These are phyloP conservation scores for Penicillium odoratum DNA, from an alignment of 495 filamentous ascomycete genomes.

Conservation along the genomic window DNA sequence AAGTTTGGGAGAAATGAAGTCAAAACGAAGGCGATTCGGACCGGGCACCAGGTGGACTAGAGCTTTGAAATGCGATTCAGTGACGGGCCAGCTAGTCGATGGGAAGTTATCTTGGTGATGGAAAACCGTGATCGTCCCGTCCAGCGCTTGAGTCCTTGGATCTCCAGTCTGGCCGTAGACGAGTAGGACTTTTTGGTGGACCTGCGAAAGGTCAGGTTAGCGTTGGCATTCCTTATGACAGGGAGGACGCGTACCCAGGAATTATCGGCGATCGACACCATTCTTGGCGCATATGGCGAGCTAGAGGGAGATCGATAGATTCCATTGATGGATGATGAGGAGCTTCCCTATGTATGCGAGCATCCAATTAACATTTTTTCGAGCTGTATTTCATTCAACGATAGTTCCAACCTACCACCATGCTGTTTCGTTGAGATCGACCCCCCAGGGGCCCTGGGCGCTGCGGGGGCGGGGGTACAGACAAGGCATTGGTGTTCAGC, in stretches of 20 bases:
- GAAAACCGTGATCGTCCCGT: conserved; percentile 76
- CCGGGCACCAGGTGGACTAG: conserved; percentile 84
- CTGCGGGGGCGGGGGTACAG: conserved; percentile 38
- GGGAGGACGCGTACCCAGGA: conserved; percentile 66
- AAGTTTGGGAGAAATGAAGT: conserved; percentile 80
- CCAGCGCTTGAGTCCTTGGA: conserved; percentile 64
- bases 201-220: conserved; percentile 46
- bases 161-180: conserved; percentile 80
- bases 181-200: conserved; percentile 84
- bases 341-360: conserved; percentile 31
- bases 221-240: background rate
- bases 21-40: conserved; percentile 80
- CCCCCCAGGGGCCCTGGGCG: conserved; percentile 42
- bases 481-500: conserved; percentile 39
- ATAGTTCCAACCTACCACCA: conserved; percentile 38
- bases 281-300: conserved; percentile 75
- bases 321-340: conserved; percentile 52
- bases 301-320: conserved; percentile 53
- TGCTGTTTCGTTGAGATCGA: conserved; percentile 52
- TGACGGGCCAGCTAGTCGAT: conserved; percentile 78
- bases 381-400: background rate
- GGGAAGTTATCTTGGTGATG: conserved; percentile 86
- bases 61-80: conserved; percentile 84
- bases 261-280: conserved; percentile 74
- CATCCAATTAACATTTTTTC: background rate